Base-by-base conservation (phyloP, 2,329 filamentous ascomycete genomes). In the Xylaria sp. region DNA sequence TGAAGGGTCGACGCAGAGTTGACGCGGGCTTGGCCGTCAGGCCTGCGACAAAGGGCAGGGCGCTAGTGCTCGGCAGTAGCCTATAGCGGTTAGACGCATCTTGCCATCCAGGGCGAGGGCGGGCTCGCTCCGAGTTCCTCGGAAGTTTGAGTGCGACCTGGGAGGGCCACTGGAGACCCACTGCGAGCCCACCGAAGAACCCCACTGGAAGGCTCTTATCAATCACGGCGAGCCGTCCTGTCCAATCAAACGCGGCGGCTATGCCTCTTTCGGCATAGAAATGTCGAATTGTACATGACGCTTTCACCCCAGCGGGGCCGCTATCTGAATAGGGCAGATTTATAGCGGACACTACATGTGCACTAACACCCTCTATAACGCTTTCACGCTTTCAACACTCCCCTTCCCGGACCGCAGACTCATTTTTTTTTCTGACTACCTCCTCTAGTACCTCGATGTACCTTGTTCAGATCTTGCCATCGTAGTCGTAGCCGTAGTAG, bases 261-360 rank as follows among this genome's bases (percentile, higher is more conserved):
- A 52, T 61, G 51, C 61, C 50, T 10, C 34, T 58, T 61, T 46
- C 1, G 50, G 61, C 54, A 59, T 61, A 5, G 30, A 55, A 59
- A 54, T 57, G 54, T 57, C 56, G 55, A 61, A 39, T 61, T 61
- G 54, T 63, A 61, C 61, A 61, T 60, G 54, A 53, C 37, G 51
- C 54, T 35, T 23, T 30, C n/a, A 19, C 19, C 46, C 54, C 8
- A 13, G 8, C 9, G 37, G 37, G 37, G 37, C 8, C 34, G 37
- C 37, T 42, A 42, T 42, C 37, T 42, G 11, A 42, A 42, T 42
- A 42, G 37, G 37, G 37, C 11, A 42, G 37, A 42, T 42, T 42
- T 42, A 42, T 42, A 42, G 11, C 37, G 37, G 37, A 42, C 37
- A 42, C 37, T 42, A 42, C 37, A 42, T 42, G 37, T 2, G 11